Evolutionary conservation across 805 yeast genomes (phyloP), one percentile per base, ranked within the genome.

Genomic region (Myxozyma kluyveri): DNA sequence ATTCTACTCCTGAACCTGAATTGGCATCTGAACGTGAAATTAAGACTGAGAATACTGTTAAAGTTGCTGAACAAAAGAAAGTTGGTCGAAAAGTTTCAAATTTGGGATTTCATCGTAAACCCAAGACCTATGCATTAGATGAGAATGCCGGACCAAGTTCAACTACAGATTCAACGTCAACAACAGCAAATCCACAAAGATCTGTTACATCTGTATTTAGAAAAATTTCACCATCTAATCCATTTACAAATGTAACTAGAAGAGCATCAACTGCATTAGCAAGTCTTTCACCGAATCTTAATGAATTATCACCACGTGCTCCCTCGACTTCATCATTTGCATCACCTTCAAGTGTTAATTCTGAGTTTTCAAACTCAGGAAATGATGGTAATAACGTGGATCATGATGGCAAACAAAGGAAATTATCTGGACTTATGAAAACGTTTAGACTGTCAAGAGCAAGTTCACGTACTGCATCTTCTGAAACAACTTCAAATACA

Each of bases 191-290:
- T 9, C 33, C 33, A 29, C 14, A 9, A 9, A 9, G 33, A 9
- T 47, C 51, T 3, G 49, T 38, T 9, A 42, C 56, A 3, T 47
- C 52, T 3, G 45, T 43, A 5, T 43, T 52, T 17, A 36, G 51
- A 4, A 52, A 47, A 26, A 43, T 52, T 35, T 35, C 56, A 7
- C 42, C n/a, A n/a, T n/a, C n/a, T n/a, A n/a, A n/a, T n/a, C n/a
- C n/a, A n/a, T n/a, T n/a, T n/a, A n/a, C n/a, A n/a, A n/a, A n/a
- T n/a, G 14, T 35, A 31, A 4, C 31, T 10, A 45, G 48, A 24
- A 44, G 47, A 4, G 45, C 49, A 4, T 49, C 57, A 2, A 24
- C 45, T 7, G 48, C 45, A 12, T 35, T 46, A 12, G 17, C 52
- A 3, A 27, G 35, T 14, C 12, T 49, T 35, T 53, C 57, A 17